phyloP scores from a whole-genome alignment of 2,329 filamentous ascomycete genomes.

The Neofusicoccum umdonicola region DNA sequence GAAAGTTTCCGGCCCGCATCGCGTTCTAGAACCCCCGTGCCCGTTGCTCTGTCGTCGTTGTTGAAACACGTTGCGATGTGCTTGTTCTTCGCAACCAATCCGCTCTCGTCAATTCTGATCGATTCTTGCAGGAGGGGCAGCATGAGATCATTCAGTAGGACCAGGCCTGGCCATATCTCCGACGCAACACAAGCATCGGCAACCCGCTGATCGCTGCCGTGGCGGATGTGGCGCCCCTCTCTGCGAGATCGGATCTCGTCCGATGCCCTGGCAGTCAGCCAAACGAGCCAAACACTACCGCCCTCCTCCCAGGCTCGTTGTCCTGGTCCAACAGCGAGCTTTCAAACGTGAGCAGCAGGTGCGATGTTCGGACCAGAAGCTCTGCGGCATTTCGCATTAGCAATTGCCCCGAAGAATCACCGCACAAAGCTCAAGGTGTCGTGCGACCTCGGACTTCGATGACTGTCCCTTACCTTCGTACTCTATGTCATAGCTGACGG shows the following conservation, averaged over 20 bases:
- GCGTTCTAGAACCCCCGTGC: no score
- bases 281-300: conserved; percentile 61
- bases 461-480: conserved; percentile 60
- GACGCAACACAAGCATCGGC: conserved; percentile 3
- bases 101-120: not conserved
- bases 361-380: conserved; percentile 63
- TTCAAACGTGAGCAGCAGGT: conserved; percentile 65
- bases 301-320: conserved; percentile 58
- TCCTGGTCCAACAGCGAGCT: conserved; percentile 60
- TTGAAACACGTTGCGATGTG: no score
- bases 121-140: not conserved
- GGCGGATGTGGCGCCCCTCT: not conserved
- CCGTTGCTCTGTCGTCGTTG: no score
- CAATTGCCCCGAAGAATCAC: not conserved
- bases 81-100: not conserved
- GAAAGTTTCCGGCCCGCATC: no score
- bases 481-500: conserved; percentile 67
- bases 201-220: not conserved
- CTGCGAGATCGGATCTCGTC: not conserved
- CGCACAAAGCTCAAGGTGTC: not conserved
- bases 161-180: not conserved
- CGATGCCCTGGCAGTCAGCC: conserved; percentile 21
- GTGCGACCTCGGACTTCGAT: conserved; percentile 12
- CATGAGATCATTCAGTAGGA: conserved; percentile 2
- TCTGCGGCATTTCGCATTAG: conserved; percentile 46